Percentiles rank a stretch among this genome's conserved stretches.
Conservation (phyloP, 805 yeast genomes). For the Candida schatavii region DNA sequence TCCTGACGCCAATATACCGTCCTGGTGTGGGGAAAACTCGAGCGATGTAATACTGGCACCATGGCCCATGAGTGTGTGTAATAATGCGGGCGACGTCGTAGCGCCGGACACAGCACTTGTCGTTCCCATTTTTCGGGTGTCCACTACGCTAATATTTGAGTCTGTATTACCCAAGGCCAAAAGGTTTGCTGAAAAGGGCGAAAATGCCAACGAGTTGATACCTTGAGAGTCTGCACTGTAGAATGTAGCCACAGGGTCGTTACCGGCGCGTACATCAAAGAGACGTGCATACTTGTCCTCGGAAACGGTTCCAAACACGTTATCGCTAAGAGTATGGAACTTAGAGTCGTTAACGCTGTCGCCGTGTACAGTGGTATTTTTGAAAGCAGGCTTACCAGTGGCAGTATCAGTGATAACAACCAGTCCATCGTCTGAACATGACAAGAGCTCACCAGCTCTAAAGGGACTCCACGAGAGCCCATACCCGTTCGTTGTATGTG, state of each 20-base stretch:
- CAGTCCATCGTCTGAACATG: slow-evolving; percentile 65
- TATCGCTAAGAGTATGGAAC: slow-evolving; percentile 57
- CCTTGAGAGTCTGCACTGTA: slow-evolving; percentile 31
- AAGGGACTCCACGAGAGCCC: slow-evolving; percentile 67
- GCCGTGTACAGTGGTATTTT: slow-evolving; percentile 31
- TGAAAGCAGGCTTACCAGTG: slow-evolving; percentile 10
- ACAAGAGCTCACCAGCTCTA: slow-evolving; percentile 48
- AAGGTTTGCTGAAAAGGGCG: slow-evolving; percentile 56
- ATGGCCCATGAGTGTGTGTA: slow-evolving; percentile 81
- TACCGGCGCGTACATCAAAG: slow-evolving; percentile 48
- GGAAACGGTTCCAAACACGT: slow-evolving; percentile 66
- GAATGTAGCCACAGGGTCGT: slow-evolving; percentile 22
- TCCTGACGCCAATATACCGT: slow-evolving; percentile 75
- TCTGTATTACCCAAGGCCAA: slow-evolving; percentile 71
- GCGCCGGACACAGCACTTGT: not conserved
- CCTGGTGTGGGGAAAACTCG: slow-evolving; percentile 76
- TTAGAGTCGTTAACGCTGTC: slow-evolving; percentile 74
- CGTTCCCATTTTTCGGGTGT: slow-evolving; percentile 45
- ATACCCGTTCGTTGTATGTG: slow-evolving; percentile 68
- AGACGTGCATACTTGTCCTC: slow-evolving; percentile 60
- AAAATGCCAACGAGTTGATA: slow-evolving; percentile 65
- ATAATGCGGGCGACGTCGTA: slow-evolving; percentile 17
- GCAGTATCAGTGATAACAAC: slow-evolving; percentile 57
- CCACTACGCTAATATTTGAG: slow-evolving; percentile 63
- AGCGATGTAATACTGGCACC: slow-evolving; percentile 66